Conservation (phyloP, 2,329 filamentous ascomycete species). For the Sclerotinia sclerotiorum region DNA sequence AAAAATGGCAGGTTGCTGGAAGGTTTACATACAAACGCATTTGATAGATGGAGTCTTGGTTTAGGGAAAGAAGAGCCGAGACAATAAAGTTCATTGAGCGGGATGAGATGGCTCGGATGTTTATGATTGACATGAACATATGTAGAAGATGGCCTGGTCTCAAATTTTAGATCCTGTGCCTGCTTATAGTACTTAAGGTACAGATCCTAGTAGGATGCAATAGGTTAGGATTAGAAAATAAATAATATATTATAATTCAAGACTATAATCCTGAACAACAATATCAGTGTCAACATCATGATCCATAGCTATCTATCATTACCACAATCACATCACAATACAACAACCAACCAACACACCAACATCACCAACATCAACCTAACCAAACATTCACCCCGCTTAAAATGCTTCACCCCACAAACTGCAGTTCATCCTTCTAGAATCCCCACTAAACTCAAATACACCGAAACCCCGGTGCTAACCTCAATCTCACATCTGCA, state of each 20-base stretch:
- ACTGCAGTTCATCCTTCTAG: slow-evolving; percentile 24
- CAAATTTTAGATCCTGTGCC: slow-evolving; percentile 2
- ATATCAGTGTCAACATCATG: not conserved
- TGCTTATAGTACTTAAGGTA: not conserved
- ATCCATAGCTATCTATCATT: not conserved
- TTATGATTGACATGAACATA: slow-evolving; percentile 2
- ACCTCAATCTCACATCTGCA: slow-evolving; percentile 9
- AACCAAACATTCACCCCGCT: not conserved
- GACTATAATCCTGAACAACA: not conserved
- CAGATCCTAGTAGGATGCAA: not conserved
- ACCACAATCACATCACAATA: not conserved
- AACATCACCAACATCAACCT: too few relatives aligned
- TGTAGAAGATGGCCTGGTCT: not conserved
- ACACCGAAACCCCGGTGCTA: slow-evolving; percentile 16
- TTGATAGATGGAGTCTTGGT: slow-evolving; percentile 6
- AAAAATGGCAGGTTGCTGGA: slow-evolving; percentile 5
- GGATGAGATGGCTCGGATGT: not conserved
- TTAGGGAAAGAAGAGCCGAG: slow-evolving; percentile 4
- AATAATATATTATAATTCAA: slow-evolving; percentile 1
- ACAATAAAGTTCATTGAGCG: not conserved
- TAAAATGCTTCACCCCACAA: slow-evolving; percentile 17
- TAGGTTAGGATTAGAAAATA: not conserved
- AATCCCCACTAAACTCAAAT: slow-evolving; percentile 20
- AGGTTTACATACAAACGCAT: slow-evolving; percentile 14
- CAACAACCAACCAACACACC: too few relatives aligned